A percentile compares a stretch with the other conserved stretches of the same genome.
Conservation (phyloP, 371 early-diverging fungal species). For the Thermomucor indicae-seudaticae region DNA sequence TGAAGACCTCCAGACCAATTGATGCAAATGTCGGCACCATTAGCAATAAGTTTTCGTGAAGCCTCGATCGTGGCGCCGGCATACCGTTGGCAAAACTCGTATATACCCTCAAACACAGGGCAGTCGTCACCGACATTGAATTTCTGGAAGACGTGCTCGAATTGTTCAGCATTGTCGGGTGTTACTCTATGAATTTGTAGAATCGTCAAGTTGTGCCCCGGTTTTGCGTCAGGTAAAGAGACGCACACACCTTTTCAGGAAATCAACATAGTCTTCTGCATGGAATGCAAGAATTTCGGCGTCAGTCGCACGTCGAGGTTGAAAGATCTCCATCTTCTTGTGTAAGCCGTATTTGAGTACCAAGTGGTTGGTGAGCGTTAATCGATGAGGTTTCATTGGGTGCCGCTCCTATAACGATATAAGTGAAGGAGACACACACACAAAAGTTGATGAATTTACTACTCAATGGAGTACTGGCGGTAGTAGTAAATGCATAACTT, state of each 20-base stretch:
- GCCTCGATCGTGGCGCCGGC: constrained; percentile 88
- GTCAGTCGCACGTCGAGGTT: constrained; percentile 92
- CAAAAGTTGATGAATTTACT: neutral
- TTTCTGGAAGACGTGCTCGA: constrained; percentile 60
- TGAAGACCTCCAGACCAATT: constrained; percentile 98
- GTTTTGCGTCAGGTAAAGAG: neutral
- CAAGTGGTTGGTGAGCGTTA: constrained; percentile 88
- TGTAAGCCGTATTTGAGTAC: constrained; percentile 86
- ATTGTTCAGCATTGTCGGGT: constrained; percentile 80
- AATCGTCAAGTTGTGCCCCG: neutral
- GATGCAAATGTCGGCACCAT: constrained; percentile 80
- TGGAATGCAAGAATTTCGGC: constrained; percentile 97
- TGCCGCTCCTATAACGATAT: constrained; percentile 60
- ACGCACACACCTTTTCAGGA: constrained; percentile 74
- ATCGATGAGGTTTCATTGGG: constrained; percentile 97
- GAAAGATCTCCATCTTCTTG: constrained; percentile 82
- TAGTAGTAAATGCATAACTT: too few species aligned
- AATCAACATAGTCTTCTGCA: constrained; percentile 96
- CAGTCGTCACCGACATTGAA: constrained; percentile 97
- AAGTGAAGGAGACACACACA: neutral
- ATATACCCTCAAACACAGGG: constrained; percentile 96
- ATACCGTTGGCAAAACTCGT: constrained; percentile 92
- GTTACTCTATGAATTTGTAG: constrained; percentile 65
- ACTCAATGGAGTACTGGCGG: too few species aligned
- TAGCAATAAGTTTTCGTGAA: constrained; percentile 73